Conservation (phyloP, 371 early-diverging fungal genomes). For the Quaeritorhiza haematococci region DNA sequence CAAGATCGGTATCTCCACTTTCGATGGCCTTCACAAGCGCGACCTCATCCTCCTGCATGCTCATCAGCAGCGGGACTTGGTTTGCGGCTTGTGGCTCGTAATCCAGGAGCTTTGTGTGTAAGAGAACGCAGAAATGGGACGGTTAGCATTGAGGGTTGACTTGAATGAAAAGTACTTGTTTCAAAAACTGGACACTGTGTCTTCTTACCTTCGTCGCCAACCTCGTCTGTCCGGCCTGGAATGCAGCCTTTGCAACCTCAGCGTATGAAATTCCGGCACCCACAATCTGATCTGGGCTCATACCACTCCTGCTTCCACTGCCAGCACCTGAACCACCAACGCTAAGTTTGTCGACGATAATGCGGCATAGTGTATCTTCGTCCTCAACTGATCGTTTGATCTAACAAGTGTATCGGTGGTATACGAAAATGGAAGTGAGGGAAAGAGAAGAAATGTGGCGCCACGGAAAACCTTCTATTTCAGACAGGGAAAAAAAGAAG, state of each 20-base stretch:
- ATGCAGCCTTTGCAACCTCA: slow-evolving; percentile 90
- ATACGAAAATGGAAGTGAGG: no score
- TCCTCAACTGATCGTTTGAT: slow-evolving; percentile 79
- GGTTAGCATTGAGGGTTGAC: no score
- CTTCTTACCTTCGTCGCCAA: slow-evolving; percentile 73
- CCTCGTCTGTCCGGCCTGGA: slow-evolving; percentile 76
- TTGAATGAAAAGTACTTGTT: no score
- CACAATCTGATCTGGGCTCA: no score
- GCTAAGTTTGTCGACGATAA: slow-evolving; percentile 72
- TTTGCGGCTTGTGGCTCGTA: slow-evolving; percentile 90
- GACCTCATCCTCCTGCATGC: slow-evolving; percentile 84
- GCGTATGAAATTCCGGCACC: slow-evolving; percentile 70
- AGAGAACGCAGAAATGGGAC: no score
- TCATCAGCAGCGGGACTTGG: slow-evolving; percentile 89
- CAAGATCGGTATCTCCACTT: slow-evolving; percentile 91
- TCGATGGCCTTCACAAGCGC: slow-evolving; percentile 87
- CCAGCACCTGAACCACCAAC: slow-evolving; percentile 58
- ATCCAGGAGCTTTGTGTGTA: slow-evolving; percentile 58
- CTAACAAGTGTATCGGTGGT: no score
- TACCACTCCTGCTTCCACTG: no score
- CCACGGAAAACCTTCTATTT: no score
- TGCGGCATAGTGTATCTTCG: slow-evolving; percentile 75
- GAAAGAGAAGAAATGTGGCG: no score
- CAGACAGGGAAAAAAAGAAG: not conserved
- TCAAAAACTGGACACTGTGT: not conserved